Evolutionary conservation across 139 green algal genomes (phyloP).

Genomic region (Micractinium sp.): DNA sequence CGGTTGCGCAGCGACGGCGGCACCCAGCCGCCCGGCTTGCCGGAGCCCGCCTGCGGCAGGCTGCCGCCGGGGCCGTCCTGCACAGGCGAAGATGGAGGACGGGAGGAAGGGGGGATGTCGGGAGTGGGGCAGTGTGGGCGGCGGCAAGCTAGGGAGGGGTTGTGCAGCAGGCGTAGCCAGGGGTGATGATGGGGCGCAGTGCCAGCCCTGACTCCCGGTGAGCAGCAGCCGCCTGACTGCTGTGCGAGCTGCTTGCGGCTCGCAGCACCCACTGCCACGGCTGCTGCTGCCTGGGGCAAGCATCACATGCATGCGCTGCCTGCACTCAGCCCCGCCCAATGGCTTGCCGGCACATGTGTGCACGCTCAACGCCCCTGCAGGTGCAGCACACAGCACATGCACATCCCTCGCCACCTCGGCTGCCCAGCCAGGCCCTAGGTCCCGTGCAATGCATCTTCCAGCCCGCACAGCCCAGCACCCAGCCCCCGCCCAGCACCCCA

Average conservation of each 20-base stretch:
- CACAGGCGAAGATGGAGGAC: not conserved
- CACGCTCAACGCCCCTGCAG: not conserved
- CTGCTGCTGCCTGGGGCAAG: too few relatives aligned
- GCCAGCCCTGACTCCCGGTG: too few relatives aligned
- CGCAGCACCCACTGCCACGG: too few relatives aligned
- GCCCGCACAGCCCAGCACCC: not conserved
- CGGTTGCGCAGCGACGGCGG: conserved; percentile 80
- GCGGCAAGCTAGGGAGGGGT: too few relatives aligned
- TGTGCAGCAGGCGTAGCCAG: too few relatives aligned
- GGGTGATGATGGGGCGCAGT: too few relatives aligned
- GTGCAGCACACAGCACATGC: not conserved
- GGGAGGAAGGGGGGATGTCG: not conserved
- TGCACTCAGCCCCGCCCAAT: too few relatives aligned
- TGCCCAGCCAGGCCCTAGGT: not conserved
- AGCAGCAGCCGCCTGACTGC: too few relatives aligned
- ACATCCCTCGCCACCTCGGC: not conserved
- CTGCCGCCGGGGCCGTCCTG: conserved; percentile 48
- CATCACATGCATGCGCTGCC: too few relatives aligned
- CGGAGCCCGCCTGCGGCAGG: conserved; percentile 40
- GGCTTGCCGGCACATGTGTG: too few relatives aligned
- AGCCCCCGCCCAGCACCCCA: not conserved
- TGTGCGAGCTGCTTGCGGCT: too few relatives aligned
- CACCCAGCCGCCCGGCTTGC: conserved; percentile 86
- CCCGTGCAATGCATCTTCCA: not conserved
- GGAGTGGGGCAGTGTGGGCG: too few relatives aligned